Percentiles rank a stretch among this genome's conserved stretches.
Conservation (phyloP, 257 asterid genomes). For the Nicotiana paniculata region DNA sequence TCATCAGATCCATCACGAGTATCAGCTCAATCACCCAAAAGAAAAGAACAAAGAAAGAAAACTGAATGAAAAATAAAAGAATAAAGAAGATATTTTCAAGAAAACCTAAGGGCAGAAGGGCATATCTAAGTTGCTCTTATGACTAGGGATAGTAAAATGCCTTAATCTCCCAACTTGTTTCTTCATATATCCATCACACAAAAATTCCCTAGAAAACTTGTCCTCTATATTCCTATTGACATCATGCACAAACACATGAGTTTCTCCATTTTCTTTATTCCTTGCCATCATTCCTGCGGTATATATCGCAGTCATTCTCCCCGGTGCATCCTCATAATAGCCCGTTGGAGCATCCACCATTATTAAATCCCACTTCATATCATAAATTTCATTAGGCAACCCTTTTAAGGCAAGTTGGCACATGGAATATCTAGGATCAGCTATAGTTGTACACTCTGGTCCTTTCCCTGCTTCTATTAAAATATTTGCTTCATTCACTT, state of each 20-base stretch:
- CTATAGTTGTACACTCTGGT: slow-evolving; percentile 55
- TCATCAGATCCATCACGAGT: no score
- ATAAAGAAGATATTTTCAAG: background rate
- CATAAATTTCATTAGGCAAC: slow-evolving; percentile 53
- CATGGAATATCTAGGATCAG: slow-evolving; percentile 59
- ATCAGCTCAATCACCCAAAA: no score
- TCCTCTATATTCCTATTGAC: slow-evolving; percentile 85
- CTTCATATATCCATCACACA: slow-evolving; percentile 76
- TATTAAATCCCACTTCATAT: slow-evolving; percentile 67
- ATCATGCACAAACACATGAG: slow-evolving; percentile 83
- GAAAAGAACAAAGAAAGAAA: background rate
- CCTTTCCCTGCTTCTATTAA: slow-evolving; percentile 60
- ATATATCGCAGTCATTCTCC: slow-evolving; percentile 81
- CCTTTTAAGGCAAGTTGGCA: slow-evolving; percentile 74
- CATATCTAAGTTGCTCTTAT: slow-evolving; percentile 37
- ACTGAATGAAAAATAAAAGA: no score
- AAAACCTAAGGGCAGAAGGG: slow-evolving; percentile 64
- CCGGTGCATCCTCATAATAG: slow-evolving; percentile 79
- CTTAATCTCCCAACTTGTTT: slow-evolving; percentile 74
- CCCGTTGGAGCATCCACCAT: slow-evolving; percentile 97
- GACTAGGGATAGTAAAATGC: slow-evolving; percentile 70
- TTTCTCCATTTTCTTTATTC: slow-evolving; percentile 41
- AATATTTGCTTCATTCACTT: slow-evolving; percentile 51
- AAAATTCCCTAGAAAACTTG: slow-evolving; percentile 51
- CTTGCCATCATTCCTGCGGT: slow-evolving; percentile 98